Evolutionary conservation across 2,329 filamentous ascomycete species (phyloP).

Genomic region (Epicoccum nigrum): DNA sequence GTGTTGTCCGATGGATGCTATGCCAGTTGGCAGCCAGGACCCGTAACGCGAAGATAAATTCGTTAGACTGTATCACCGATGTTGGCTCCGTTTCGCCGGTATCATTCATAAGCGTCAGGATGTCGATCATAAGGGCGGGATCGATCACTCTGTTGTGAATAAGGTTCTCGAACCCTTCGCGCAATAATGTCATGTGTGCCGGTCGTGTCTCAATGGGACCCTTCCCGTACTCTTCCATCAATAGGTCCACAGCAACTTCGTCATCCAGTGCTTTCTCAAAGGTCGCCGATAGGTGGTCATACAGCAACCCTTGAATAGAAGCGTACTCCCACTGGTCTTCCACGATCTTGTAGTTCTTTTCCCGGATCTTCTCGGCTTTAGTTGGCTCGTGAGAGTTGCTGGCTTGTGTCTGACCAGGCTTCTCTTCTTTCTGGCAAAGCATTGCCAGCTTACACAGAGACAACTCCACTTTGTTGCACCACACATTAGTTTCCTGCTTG

Average conservation of each 20-base stretch:
- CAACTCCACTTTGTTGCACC: conserved; percentile 92
- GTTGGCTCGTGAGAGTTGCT: conserved; percentile 30
- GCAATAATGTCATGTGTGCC: conserved; percentile 73
- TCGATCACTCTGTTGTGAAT: conserved; percentile 73
- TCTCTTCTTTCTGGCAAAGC: conserved; percentile 61
- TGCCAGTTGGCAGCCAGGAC: conserved; percentile 60
- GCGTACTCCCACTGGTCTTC: conserved; percentile 72
- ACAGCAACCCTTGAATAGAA: conserved; percentile 79
- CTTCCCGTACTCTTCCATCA: conserved; percentile 69
- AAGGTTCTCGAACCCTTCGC: conserved; percentile 71
- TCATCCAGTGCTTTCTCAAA: conserved; percentile 78
- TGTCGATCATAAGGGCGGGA: conserved; percentile 67
- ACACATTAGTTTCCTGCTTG: conserved; percentile 76
- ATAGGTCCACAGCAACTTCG: conserved; percentile 76
- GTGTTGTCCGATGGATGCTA: conserved; percentile 53
- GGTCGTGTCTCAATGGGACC: conserved; percentile 62
- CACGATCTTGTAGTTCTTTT: conserved; percentile 41
- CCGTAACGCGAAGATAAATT: conserved; percentile 77
- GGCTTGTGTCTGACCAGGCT: conserved; percentile 39
- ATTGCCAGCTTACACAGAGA: conserved; percentile 81
- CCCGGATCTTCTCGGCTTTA: conserved; percentile 51
- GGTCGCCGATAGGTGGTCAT: conserved; percentile 70
- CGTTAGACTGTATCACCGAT: conserved; percentile 56
- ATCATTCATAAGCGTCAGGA: conserved; percentile 79
- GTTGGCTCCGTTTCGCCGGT: conserved; percentile 47